These are phyloP conservation scores for Oryza officinalis DNA, from an alignment of 176 grass and related monocot species.

Conservation along the genomic window DNA sequence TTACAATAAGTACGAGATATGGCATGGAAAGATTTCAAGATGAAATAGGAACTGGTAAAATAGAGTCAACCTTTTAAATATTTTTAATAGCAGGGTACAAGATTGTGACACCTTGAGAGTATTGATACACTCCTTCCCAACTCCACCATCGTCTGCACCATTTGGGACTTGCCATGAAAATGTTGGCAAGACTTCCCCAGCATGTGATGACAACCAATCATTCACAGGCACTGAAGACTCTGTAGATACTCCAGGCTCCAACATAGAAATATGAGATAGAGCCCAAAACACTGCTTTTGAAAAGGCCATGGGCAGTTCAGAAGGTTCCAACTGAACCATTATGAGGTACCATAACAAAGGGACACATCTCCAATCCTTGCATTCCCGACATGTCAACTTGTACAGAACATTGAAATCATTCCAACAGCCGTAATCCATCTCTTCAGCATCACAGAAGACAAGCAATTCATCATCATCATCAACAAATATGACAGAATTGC, in stretches of 20 bases:
- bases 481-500: conserved; percentile 43
- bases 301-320: conserved; percentile 77
- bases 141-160: conserved; percentile 81
- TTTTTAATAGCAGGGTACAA: conserved; percentile 57
- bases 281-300: conserved; percentile 94
- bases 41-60: conserved; percentile 34
- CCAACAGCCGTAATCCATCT: conserved; percentile 75
- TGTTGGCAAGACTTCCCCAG: conserved; percentile 68
- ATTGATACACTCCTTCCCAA: conserved; percentile 76
- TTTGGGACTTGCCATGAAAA: conserved; percentile 89
- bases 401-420: conserved; percentile 70
- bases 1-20: conserved; percentile 32
- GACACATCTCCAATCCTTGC: conserved; percentile 84
- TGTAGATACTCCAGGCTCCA: conserved; percentile 51
- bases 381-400: conserved; percentile 74
- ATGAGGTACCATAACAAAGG: conserved; percentile 85
- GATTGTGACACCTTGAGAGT: conserved; percentile 67
- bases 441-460: conserved; percentile 50
- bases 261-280: conserved; percentile 75
- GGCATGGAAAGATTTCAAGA: conserved; percentile 23
- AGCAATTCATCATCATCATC: conserved; percentile 72
- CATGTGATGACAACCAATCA: conserved; percentile 71
- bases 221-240: conserved; percentile 59
- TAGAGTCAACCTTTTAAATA: conserved; percentile 72
- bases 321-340: conserved; percentile 75